Conservation (phyloP, 1,139 yeast genomes). For the Arxiozyma heterogenica region DNA sequence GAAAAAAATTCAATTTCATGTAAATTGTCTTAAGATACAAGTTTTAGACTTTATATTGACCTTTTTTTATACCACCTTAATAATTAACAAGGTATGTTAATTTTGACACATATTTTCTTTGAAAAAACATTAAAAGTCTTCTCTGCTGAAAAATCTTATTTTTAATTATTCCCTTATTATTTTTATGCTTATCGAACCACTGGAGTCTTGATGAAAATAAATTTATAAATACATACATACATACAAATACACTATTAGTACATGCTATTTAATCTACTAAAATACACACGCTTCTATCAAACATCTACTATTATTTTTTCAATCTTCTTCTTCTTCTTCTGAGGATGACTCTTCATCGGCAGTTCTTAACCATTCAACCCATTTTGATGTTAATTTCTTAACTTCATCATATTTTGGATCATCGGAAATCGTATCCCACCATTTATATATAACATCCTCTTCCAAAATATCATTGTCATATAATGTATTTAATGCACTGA, state of each 20-base stretch:
- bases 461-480: conserved; percentile 76
- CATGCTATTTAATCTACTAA: not conserved
- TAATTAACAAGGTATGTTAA: too few species aligned
- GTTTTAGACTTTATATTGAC: too few species aligned
- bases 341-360: conserved; percentile 70
- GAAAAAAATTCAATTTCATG: too few species aligned
- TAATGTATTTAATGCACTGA: conserved; percentile 56
- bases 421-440: conserved; percentile 62
- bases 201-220: too few species aligned
- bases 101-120: too few species aligned
- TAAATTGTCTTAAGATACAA: too few species aligned
- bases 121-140: too few species aligned
- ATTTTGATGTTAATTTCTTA: conserved; percentile 53
- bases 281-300: not conserved
- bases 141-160: too few species aligned
- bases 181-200: not conserved
- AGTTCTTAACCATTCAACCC: conserved; percentile 78
- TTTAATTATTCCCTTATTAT: too few species aligned
- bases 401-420: conserved; percentile 41
- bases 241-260: not conserved
- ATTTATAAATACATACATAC: too few species aligned
- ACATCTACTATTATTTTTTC: not conserved
- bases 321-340: conserved; percentile 17
- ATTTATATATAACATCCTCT: conserved; percentile 66
- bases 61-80: too few species aligned